Conservation (phyloP, 1,284 basidiomycete species). For the Inonotus hispidus region DNA sequence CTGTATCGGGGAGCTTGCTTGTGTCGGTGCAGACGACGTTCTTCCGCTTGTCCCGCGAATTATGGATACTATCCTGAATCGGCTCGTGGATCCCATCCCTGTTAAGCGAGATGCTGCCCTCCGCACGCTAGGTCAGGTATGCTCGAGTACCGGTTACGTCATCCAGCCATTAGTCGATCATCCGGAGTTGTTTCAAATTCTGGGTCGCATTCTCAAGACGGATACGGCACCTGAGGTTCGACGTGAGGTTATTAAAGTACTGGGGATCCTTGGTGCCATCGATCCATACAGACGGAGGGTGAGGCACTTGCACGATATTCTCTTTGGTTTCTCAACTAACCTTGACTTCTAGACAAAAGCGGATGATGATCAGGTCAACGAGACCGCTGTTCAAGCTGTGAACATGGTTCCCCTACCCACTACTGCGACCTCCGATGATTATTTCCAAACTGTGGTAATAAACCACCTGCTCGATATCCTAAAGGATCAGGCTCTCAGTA, state of each 20-base stretch:
- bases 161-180: slow-evolving; percentile 89
- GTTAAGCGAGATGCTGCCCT: slow-evolving; percentile 92
- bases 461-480: slow-evolving; percentile 85
- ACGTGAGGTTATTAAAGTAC: slow-evolving; percentile 88
- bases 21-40: slow-evolving; percentile 92
- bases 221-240: slow-evolving; percentile 77
- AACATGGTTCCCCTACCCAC: slow-evolving; percentile 51
- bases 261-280: slow-evolving; percentile 96
- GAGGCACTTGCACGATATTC: slow-evolving; percentile 5
- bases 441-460: slow-evolving; percentile 97
- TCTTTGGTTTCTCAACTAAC: slow-evolving; percentile 10
- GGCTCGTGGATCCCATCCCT: slow-evolving; percentile 82
- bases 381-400: slow-evolving; percentile 59
- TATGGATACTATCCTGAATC: slow-evolving; percentile 86
- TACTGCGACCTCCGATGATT: slow-evolving; percentile 75
- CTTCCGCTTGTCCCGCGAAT: slow-evolving; percentile 79
- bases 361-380: slow-evolving; percentile 72
- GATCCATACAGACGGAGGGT: slow-evolving; percentile 96
- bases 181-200: slow-evolving; percentile 83
- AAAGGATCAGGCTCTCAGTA: slow-evolving; percentile 82
- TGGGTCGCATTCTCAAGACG: slow-evolving; percentile 84
- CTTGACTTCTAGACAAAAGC: slow-evolving; percentile 48
- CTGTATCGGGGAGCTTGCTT: slow-evolving; percentile 92
- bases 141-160: slow-evolving; percentile 94
- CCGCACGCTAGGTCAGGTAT: slow-evolving; percentile 91